Base-by-base conservation (phyloP, 805 yeast species). In the Yueomyces sinensis region DNA sequence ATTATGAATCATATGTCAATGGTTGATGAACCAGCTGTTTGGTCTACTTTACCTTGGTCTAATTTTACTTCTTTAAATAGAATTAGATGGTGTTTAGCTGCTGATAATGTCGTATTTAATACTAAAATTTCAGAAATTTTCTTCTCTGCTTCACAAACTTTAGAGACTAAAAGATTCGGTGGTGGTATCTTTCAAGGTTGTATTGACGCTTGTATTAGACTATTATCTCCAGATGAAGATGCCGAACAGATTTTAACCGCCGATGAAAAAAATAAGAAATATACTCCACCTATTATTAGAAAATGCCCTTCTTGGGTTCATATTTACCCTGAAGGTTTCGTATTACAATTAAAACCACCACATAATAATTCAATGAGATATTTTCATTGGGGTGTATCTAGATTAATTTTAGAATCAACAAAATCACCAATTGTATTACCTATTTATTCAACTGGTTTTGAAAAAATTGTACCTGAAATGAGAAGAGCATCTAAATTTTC, bases 1-100 rank as follows among this genome's bases (percentile, higher is more conserved):
- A 69, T 83, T 13, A 83, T 84, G 94, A 87, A 87, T 55, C 95
- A 86, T 50, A 82, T 83, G 91, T 78, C 87, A 3, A 81, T 62
- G 4, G 81, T 84, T 17, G 98, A 89, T 53, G 98, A 89, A 49
- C 98, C 98, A 0, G 67, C 82, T 24, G 61, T 83, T 31, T 89
- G 93, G 82, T 94, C 93, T 0, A 71, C 80, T 27, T 63, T 87
- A 37, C 95, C 96, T 0, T 68, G 76, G 71, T 65, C 72, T 27
- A 72, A 70, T 45, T 80, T 72, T 44, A 55, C 62, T 11, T 70
- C 74, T 37, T 59, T 81, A 15, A 80, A 75, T 41, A 68, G 72
- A 34, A 72, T 84, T 35, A 67, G 98, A 48, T 89, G 97, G 97
- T 89, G 95, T 5, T 64, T 91, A 37, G 98, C 94, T 0, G 98